Evolutionary conservation across 2,329 filamentous ascomycete genomes (phyloP).

Genomic region (Neonectria hederae): DNA sequence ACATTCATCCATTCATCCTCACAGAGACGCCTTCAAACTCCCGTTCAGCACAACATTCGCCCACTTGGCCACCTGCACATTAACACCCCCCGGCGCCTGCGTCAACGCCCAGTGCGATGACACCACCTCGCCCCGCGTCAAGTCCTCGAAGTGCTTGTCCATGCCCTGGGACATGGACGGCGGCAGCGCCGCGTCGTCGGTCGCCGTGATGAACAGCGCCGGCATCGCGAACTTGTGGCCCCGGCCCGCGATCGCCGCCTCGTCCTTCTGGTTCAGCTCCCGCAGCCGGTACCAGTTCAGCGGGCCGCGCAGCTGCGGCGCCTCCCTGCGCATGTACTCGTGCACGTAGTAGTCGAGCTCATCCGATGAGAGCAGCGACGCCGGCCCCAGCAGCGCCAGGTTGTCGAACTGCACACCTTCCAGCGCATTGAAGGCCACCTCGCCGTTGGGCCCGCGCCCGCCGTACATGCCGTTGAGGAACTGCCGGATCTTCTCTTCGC

Average conservation of each 20-base stretch:
- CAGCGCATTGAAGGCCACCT: slow-evolving; percentile 65
- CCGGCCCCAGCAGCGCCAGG: slow-evolving; percentile 64
- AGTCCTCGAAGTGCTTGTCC: slow-evolving; percentile 70
- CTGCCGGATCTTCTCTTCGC: slow-evolving; percentile 69
- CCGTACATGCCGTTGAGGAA: slow-evolving; percentile 80
- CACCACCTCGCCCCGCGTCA: slow-evolving; percentile 73
- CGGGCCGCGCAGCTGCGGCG: slow-evolving; percentile 75
- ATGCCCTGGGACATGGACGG: slow-evolving; percentile 77
- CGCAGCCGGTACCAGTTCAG: slow-evolving; percentile 89
- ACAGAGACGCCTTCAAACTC: slow-evolving; percentile 43
- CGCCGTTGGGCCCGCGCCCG: slow-evolving; percentile 64
- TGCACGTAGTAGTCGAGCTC: slow-evolving; percentile 81
- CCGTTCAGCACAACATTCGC: slow-evolving; percentile 58
- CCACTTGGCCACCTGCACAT: slow-evolving; percentile 74
- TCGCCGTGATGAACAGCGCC: slow-evolving; percentile 78
- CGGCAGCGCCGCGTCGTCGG: slow-evolving; percentile 76
- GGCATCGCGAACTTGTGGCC: slow-evolving; percentile 66
- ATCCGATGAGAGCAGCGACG: slow-evolving; percentile 69
- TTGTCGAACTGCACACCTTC: slow-evolving; percentile 72
- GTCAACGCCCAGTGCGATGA: slow-evolving; percentile 85
- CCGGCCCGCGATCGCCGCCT: slow-evolving; percentile 68
- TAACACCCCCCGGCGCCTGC: slow-evolving; percentile 76
- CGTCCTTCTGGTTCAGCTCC: slow-evolving; percentile 80
- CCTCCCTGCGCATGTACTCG: slow-evolving; percentile 69
- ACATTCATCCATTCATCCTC: background rate